Conservation (phyloP, 2,329 filamentous ascomycete species). For the Fusarium brachygibbosum region DNA sequence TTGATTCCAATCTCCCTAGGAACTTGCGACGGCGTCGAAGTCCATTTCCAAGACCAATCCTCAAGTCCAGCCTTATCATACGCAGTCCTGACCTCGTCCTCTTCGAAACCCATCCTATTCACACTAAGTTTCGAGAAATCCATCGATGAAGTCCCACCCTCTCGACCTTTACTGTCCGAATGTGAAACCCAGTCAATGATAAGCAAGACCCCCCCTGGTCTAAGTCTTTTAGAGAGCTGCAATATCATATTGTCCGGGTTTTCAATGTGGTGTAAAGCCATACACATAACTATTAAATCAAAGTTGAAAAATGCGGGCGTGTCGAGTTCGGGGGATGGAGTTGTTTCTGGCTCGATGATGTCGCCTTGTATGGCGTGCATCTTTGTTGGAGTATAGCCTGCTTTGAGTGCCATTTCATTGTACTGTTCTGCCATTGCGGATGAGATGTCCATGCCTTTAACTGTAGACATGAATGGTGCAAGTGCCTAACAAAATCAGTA, state of each 20-base stretch:
- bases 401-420: slow-evolving; percentile 48
- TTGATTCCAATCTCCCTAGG: slow-evolving; percentile 45
- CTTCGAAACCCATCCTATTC: slow-evolving; percentile 43
- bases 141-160: neutral
- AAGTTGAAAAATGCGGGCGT: slow-evolving; percentile 47
- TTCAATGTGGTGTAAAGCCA: slow-evolving; percentile 56
- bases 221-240: slow-evolving; percentile 49
- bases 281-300: slow-evolving; percentile 53
- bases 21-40: slow-evolving; percentile 36
- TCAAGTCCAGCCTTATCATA: slow-evolving; percentile 46
- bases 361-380: slow-evolving; percentile 53
- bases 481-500: slow-evolving; percentile 49
- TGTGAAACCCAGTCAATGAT: slow-evolving; percentile 52
- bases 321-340: slow-evolving; percentile 39
- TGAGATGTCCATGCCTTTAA: slow-evolving; percentile 55
- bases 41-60: slow-evolving; percentile 47
- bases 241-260: slow-evolving; percentile 48
- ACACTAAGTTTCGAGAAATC: slow-evolving; percentile 36
- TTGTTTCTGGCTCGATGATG: slow-evolving; percentile 44
- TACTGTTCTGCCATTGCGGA: slow-evolving; percentile 52
- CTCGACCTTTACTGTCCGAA: slow-evolving; percentile 27
- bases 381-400: slow-evolving; percentile 41
- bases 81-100: slow-evolving; percentile 38
- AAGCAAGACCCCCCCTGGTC: slow-evolving; percentile 51
- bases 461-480: slow-evolving; percentile 47